These are phyloP conservation scores for Coleophoma eucalyptorum DNA, from an alignment of 2,329 filamentous ascomycete species.

Conservation along the genomic window DNA sequence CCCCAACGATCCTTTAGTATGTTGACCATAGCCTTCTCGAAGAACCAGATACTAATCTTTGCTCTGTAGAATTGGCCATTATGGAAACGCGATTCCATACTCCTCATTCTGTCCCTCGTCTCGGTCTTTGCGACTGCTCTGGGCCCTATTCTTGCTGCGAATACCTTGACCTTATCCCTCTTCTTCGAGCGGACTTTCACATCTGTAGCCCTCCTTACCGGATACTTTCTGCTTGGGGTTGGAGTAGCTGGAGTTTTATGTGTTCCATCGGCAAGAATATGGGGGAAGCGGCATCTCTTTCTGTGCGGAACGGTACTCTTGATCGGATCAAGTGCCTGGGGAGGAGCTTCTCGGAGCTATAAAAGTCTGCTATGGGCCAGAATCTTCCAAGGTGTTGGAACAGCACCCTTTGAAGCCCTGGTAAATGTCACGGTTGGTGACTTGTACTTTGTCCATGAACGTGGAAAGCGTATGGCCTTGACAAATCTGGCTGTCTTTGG, in stretches of 20 bases:
- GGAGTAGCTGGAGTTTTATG: constrained; percentile 80
- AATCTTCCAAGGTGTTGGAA: constrained; percentile 79
- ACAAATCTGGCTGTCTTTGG: constrained; percentile 68
- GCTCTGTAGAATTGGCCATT: constrained; percentile 71
- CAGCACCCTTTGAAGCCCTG: constrained; percentile 85
- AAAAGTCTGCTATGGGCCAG: constrained; percentile 71
- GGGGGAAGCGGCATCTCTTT: constrained; percentile 90
- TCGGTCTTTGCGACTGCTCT: constrained; percentile 82
- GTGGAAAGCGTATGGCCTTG: constrained; percentile 84
- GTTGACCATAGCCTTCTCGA: constrained; percentile 10
- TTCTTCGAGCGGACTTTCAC: constrained; percentile 65
- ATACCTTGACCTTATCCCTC: constrained; percentile 73
- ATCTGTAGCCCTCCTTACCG: constrained; percentile 77
- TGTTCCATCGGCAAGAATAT: constrained; percentile 83
- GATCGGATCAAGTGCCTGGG: constrained; percentile 74
- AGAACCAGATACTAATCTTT: constrained; percentile 12
- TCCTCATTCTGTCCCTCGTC: constrained; percentile 71
- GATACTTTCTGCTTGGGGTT: constrained; percentile 81
- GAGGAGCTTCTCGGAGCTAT: constrained; percentile 63
- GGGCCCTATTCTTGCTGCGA: constrained; percentile 82
- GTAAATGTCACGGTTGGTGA: constrained; percentile 89
- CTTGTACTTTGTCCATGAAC: constrained; percentile 82
- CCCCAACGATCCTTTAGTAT: constrained; percentile 79
- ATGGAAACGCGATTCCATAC: constrained; percentile 79
- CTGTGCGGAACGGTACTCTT: constrained; percentile 72